Conservation (phyloP, 805 yeast genomes). For the Tanozyma kutaoensis region DNA sequence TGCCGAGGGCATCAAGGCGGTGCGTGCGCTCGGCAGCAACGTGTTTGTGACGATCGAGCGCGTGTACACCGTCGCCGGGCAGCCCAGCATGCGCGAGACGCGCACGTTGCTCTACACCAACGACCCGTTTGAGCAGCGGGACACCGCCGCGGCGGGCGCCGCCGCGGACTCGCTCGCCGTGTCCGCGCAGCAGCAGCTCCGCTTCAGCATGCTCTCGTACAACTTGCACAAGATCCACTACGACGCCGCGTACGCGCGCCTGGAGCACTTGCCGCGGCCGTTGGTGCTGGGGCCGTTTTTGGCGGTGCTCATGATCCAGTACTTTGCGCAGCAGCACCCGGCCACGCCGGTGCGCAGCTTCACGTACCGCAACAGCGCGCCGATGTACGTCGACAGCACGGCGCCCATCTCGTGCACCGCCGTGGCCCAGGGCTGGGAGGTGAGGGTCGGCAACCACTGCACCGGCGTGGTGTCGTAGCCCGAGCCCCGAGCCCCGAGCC, state of each 20-base stretch:
- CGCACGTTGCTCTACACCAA: constrained; percentile 54
- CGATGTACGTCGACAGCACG: no score
- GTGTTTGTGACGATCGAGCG: constrained; percentile 47
- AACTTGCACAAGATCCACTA: constrained; percentile 82
- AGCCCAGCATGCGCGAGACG: constrained; percentile 29
- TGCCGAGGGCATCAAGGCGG: constrained; percentile 34
- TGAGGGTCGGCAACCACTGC: no score
- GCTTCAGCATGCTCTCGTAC: constrained; percentile 66
- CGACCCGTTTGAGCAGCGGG: constrained; percentile 9
- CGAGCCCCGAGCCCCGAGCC: no score
- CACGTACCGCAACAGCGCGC: no score
- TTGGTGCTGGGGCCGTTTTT: constrained; percentile 78
- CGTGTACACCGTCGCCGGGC: constrained; percentile 14
- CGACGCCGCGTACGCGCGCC: constrained; percentile 38
- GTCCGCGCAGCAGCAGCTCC: constrained; percentile 31
- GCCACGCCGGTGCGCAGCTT: no score
- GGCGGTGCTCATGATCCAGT: constrained; percentile 40
- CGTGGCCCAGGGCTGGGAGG: no score
- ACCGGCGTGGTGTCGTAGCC: no score
- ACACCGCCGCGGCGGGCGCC: background rate
- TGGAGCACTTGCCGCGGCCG: constrained; percentile 48
- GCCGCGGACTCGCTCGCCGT: constrained; percentile 7
- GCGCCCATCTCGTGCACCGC: no score
- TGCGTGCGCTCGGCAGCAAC: constrained; percentile 20
- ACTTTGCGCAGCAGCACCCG: no score